A percentile compares a stretch with the other conserved stretches of the same genome.
Conservation (phyloP, 139 green algal species). For the Chlamydomonas sp. region DNA sequence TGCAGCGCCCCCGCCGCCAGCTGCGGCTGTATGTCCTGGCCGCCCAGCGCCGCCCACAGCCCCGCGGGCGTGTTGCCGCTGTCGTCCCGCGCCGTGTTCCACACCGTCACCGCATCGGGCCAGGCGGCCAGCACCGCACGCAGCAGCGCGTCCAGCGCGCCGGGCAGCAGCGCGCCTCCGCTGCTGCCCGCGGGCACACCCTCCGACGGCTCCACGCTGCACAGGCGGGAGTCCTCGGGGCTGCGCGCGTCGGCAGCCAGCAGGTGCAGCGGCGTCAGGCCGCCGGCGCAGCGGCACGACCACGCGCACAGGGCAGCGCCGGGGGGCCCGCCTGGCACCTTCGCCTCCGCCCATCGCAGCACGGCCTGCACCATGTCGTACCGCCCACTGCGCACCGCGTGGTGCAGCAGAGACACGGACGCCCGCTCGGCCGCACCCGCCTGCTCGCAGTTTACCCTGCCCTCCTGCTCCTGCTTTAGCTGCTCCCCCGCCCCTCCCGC, state of each 20-base stretch:
- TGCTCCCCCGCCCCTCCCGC: neutral
- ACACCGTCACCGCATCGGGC: constrained; percentile 11
- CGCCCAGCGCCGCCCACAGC: constrained; percentile 20
- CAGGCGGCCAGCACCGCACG: neutral
- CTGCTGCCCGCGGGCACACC: too few relatives aligned
- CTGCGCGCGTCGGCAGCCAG: neutral
- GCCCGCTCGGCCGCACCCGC: neutral
- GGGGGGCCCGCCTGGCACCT: neutral
- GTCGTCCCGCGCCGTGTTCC: constrained; percentile 22
- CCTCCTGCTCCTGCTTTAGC: neutral
- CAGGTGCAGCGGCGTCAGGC: constrained; percentile 25
- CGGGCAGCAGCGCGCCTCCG: too few relatives aligned
- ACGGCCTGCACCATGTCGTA: neutral
- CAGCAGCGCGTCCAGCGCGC: neutral
- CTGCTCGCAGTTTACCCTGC: too few relatives aligned
- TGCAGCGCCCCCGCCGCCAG: neutral
- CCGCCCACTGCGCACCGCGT: constrained; percentile 17
- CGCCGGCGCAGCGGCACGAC: neutral
- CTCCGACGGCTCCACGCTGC: too few relatives aligned
- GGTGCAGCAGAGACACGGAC: constrained; percentile 15
- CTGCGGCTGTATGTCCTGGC: neutral
- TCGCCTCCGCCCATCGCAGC: neutral
- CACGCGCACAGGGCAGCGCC: neutral
- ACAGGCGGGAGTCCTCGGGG: too few relatives aligned
- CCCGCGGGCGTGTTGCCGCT: constrained; percentile 20